phyloP scores from a whole-genome alignment of 257 asterid species.

The Petrea volubilis region DNA sequence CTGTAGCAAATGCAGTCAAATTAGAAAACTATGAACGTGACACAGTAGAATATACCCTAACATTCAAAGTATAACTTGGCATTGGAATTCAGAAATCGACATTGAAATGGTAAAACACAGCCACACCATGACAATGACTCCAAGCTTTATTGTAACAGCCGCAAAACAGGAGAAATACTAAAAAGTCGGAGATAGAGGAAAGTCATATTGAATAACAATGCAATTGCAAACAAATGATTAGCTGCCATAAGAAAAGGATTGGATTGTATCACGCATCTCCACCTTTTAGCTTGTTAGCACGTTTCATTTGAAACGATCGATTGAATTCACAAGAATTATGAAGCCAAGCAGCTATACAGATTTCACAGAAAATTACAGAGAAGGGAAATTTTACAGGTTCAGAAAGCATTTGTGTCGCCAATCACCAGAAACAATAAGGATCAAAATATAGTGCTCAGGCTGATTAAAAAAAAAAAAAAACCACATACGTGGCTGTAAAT shows the following conservation, averaged over 20 bases:
- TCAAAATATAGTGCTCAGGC: neutral
- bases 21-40: neutral
- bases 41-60: neutral
- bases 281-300: neutral
- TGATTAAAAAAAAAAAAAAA: neutral
- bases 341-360: neutral
- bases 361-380: neutral
- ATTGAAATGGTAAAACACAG: neutral
- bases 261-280: neutral
- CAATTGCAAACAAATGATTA: neutral
- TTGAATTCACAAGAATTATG: neutral
- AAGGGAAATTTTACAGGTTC: neutral
- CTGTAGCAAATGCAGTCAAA: conserved; percentile 32
- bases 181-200: neutral
- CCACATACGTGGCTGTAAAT: no score
- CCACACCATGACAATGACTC: neutral
- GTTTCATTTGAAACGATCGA: neutral
- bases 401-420: neutral
- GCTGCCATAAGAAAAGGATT: neutral
- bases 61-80: neutral
- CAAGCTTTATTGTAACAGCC: neutral
- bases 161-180: neutral
- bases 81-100: neutral
- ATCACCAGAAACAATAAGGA: neutral
- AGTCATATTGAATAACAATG: neutral